Evolutionary conservation across 1,284 basidiomycete genomes (phyloP).

Genomic region (Boletus semigastroideus): DNA sequence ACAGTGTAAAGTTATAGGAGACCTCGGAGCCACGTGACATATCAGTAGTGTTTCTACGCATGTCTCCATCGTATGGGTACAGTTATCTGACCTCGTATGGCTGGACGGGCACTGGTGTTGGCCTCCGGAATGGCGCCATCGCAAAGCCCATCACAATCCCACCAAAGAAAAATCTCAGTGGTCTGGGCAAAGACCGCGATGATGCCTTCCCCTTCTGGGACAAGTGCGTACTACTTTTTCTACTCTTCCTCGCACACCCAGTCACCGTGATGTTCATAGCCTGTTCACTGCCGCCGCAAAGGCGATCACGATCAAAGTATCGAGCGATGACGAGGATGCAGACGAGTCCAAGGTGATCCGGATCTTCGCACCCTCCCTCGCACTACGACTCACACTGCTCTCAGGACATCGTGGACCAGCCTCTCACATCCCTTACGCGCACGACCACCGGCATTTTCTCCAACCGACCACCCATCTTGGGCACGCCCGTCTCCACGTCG

Average conservation of each 20-base stretch:
- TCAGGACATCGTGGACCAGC: conserved; percentile 10
- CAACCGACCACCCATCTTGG: conserved; percentile 58
- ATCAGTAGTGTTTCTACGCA: background rate
- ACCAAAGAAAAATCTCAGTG: conserved; percentile 81
- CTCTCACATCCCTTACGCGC: conserved; percentile 44
- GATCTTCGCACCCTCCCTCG: background rate
- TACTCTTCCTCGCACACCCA: background rate
- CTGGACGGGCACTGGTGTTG: conserved; percentile 83
- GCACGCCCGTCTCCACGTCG: conserved; percentile 54
- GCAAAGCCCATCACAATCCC: conserved; percentile 72
- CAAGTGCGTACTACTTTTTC: conserved; percentile 58
- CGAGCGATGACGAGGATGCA: conserved; percentile 50
- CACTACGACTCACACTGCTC: background rate
- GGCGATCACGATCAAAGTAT: conserved; percentile 69
- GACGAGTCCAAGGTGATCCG: conserved; percentile 30
- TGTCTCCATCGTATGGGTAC: conserved; percentile 47
- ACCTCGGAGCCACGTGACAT: conserved; percentile 17
- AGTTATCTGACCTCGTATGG: conserved; percentile 80
- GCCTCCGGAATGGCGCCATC: conserved; percentile 67
- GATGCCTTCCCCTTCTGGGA: conserved; percentile 97
- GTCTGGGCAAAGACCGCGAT: conserved; percentile 88
- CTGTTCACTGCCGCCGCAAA: conserved; percentile 77
- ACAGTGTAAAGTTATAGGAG: too few species aligned
- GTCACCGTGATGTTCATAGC: conserved; percentile 39
- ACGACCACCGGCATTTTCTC: conserved; percentile 79